A percentile compares a stretch with the other conserved stretches of the same genome.
Conservation (phyloP, 768 basidiomycete species). For the Dioszegia aurantiaca region DNA sequence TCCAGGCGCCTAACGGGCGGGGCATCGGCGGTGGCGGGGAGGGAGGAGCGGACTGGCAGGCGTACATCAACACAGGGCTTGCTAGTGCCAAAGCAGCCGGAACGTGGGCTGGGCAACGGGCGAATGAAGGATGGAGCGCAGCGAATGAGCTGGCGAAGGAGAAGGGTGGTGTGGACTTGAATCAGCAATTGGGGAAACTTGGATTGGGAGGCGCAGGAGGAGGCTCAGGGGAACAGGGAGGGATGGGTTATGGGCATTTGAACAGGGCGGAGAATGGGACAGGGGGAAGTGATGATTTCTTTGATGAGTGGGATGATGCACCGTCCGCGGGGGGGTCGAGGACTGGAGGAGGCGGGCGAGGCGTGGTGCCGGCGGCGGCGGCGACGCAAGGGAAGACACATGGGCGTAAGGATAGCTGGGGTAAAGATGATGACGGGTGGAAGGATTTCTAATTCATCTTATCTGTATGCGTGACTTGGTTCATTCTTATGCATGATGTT, state of each 20-base stretch:
- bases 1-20: background rate
- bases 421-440: constrained; percentile 62
- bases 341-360: too few species aligned
- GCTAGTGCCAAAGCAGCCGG: constrained; percentile 29
- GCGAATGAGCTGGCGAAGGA: constrained; percentile 55
- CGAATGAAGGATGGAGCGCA: constrained; percentile 44
- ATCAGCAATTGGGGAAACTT: constrained; percentile 68
- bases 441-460: constrained; percentile 63
- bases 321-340: background rate
- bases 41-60: constrained; percentile 29
- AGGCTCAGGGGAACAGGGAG: constrained; percentile 56
- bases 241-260: constrained; percentile 41
- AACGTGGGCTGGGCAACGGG: constrained; percentile 39
- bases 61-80: constrained; percentile 23
- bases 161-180: constrained; percentile 82
- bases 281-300: constrained; percentile 63
- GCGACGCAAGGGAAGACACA: constrained; percentile 13
- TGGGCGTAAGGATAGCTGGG: constrained; percentile 25
- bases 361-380: too few species aligned
- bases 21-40: constrained; percentile 4
- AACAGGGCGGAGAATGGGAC: constrained; percentile 42
- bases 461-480: too few species aligned
- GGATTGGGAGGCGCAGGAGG: constrained; percentile 54
- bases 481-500: too few species aligned
- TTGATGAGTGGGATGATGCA: constrained; percentile 56